A percentile compares a stretch with the other conserved stretches of the same genome.
phyloP scores from a whole-genome alignment of 352 stramenopile genomes.

The Globisporangium nagaii region DNA sequence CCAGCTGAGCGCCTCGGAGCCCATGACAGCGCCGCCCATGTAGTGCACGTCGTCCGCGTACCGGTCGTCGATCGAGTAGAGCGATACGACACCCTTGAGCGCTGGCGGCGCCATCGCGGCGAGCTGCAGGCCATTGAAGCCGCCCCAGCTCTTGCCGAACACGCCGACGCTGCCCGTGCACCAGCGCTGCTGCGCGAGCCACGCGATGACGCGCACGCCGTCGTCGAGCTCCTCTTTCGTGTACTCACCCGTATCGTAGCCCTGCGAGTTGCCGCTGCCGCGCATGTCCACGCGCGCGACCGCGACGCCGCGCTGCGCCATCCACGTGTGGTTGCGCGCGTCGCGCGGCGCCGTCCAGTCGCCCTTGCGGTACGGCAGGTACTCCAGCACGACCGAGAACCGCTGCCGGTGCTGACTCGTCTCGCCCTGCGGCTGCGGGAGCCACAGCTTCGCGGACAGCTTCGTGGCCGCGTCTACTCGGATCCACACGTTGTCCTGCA shows the following conservation, averaged over 20 bases:
- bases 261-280: slow-evolving; percentile 40
- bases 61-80: slow-evolving; percentile 53
- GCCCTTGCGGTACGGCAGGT: slow-evolving; percentile 44
- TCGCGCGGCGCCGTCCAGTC: slow-evolving; percentile 44
- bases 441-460: slow-evolving; percentile 31
- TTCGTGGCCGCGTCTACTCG: slow-evolving; percentile 16
- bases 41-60: slow-evolving; percentile 52
- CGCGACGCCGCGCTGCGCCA: slow-evolving; percentile 37
- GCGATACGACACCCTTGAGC: slow-evolving; percentile 36
- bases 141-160: slow-evolving; percentile 52
- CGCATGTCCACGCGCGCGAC: slow-evolving; percentile 45
- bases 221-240: slow-evolving; percentile 37
- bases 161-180: slow-evolving; percentile 30
- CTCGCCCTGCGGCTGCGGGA: slow-evolving; percentile 13
- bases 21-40: slow-evolving; percentile 33
- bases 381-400: slow-evolving; percentile 46
- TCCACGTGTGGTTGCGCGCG: slow-evolving; percentile 36
- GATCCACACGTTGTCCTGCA: slow-evolving; percentile 40
- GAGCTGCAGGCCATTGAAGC: slow-evolving; percentile 46
- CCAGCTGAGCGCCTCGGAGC: slow-evolving; percentile 47
- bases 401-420: not conserved
- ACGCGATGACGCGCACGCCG: slow-evolving; percentile 39
- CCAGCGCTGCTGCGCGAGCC: slow-evolving; percentile 38
- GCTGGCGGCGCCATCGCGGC: slow-evolving; percentile 29
- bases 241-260: slow-evolving; percentile 38